These are phyloP conservation scores for Elsinoe australis DNA, from an alignment of 2,329 filamentous ascomycete species.

Conservation along the genomic window DNA sequence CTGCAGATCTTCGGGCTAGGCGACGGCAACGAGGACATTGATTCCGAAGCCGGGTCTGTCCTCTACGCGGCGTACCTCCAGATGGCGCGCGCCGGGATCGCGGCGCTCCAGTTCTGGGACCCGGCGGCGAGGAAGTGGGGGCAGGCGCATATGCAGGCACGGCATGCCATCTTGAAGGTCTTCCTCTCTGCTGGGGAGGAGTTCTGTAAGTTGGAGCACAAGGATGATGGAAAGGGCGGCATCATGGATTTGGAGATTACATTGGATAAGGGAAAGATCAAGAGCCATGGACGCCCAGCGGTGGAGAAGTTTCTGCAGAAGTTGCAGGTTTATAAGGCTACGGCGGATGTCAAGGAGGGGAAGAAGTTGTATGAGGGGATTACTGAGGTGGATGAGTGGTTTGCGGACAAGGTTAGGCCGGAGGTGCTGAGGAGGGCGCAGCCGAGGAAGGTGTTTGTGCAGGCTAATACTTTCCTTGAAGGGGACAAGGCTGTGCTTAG, in stretches of 20 bases:
- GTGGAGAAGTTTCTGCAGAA: conserved; percentile 85
- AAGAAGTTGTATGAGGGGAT: conserved; percentile 73
- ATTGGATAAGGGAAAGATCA: conserved; percentile 78
- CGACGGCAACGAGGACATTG: conserved; percentile 63
- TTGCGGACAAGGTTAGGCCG: conserved; percentile 69
- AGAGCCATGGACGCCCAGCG: conserved; percentile 71
- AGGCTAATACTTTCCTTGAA: conserved; percentile 73
- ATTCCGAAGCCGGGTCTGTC: conserved; percentile 73
- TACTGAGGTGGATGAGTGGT: conserved; percentile 78
- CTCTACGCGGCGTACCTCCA: conserved; percentile 81
- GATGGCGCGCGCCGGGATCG: conserved; percentile 89
- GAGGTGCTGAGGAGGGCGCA: conserved; percentile 70
- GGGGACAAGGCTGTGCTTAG: conserved; percentile 64
- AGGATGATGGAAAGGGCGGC: conserved; percentile 50
- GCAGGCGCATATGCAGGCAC: conserved; percentile 77
- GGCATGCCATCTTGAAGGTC: conserved; percentile 77
- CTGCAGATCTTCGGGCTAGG: conserved; percentile 89
- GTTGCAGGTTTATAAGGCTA: conserved; percentile 85
- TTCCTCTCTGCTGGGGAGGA: conserved; percentile 80
- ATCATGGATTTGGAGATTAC: conserved; percentile 74
- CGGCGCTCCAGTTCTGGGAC: conserved; percentile 89
- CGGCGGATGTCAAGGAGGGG: conserved; percentile 73
- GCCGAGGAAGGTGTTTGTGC: conserved; percentile 85
- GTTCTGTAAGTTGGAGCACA: conserved; percentile 76
- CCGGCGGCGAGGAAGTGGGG: conserved; percentile 87